Percentiles rank a stretch among this genome's conserved stretches.
phyloP scores from a whole-genome alignment of 2,329 filamentous ascomycete genomes.

The Aspergillus sp. region DNA sequence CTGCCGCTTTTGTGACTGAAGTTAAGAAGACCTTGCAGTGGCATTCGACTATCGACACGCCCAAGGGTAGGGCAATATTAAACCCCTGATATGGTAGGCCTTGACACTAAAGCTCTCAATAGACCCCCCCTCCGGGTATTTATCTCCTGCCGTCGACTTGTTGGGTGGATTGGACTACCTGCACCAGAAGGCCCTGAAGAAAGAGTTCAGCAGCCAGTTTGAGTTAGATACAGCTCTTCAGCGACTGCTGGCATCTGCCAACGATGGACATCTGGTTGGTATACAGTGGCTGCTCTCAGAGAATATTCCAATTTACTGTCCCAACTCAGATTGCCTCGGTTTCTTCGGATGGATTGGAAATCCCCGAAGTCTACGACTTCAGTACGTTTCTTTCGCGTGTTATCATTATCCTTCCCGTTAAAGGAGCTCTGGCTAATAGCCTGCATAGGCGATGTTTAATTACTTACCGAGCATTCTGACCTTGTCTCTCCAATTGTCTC shows the following conservation, averaged over 20 bases:
- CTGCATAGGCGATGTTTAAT: background rate
- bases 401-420: background rate
- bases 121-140: slow-evolving; percentile 54
- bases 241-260: slow-evolving; percentile 52
- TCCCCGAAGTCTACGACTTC: slow-evolving; percentile 55
- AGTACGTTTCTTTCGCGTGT: background rate
- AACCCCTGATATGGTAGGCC: too few relatives aligned
- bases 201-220: slow-evolving; percentile 53
- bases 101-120: background rate
- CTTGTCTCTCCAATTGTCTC: slow-evolving; percentile 51
- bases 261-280: slow-evolving; percentile 63
- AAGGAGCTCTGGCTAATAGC: background rate
- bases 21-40: background rate
- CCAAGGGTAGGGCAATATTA: background rate
- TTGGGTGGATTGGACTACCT: slow-evolving; percentile 49
- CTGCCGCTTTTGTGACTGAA: background rate
- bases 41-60: background rate
- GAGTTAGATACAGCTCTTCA: slow-evolving; percentile 58
- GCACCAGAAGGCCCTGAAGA: slow-evolving; percentile 40
- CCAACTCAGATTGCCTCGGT: slow-evolving; percentile 56
- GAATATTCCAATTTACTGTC: slow-evolving; percentile 47
- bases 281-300: slow-evolving; percentile 29
- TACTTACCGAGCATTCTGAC: slow-evolving; percentile 19
- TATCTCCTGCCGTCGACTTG: slow-evolving; percentile 51
- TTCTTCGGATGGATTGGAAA: slow-evolving; percentile 57